phyloP scores from a whole-genome alignment of 176 grass and related monocot species.

The Neostapfia colusana region DNA sequence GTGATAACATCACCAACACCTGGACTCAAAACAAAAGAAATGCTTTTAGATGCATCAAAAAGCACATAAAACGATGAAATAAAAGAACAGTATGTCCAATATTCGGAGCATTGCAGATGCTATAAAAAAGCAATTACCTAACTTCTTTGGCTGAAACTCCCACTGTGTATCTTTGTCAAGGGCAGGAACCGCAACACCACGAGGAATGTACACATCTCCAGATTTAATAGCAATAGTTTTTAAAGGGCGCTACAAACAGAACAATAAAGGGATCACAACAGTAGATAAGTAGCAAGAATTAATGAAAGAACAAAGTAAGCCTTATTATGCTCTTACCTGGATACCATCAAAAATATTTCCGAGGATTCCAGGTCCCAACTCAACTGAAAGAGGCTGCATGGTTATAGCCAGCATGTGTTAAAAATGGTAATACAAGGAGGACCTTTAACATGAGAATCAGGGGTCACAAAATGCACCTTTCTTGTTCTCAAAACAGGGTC shows the following conservation, averaged over 20 bases:
- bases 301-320: background rate
- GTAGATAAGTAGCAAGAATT: background rate
- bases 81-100: background rate
- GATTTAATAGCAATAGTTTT: conserved; percentile 96
- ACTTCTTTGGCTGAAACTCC: conserved; percentile 75
- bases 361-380: conserved; percentile 88
- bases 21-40: conserved; percentile 41
- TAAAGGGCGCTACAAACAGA: conserved; percentile 59
- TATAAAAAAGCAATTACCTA: conserved; percentile 41
- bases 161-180: conserved; percentile 85
- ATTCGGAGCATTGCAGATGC: background rate
- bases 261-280: background rate
- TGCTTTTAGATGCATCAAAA: conserved; percentile 19
- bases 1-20: conserved; percentile 64
- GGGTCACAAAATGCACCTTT: conserved; percentile 46
- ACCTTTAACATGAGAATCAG: background rate
- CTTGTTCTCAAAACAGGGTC: conserved; percentile 64
- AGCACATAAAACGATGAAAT: background rate
- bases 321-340: conserved; percentile 47
- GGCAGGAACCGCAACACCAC: conserved; percentile 89
- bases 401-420: conserved; percentile 11
- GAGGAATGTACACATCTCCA: conserved; percentile 90
- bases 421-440: conserved; percentile 19
- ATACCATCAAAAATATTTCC: conserved; percentile 98
- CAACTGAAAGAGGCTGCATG: conserved; percentile 80